Conservation (phyloP, 805 yeast species). For the Starmerella sp. region DNA sequence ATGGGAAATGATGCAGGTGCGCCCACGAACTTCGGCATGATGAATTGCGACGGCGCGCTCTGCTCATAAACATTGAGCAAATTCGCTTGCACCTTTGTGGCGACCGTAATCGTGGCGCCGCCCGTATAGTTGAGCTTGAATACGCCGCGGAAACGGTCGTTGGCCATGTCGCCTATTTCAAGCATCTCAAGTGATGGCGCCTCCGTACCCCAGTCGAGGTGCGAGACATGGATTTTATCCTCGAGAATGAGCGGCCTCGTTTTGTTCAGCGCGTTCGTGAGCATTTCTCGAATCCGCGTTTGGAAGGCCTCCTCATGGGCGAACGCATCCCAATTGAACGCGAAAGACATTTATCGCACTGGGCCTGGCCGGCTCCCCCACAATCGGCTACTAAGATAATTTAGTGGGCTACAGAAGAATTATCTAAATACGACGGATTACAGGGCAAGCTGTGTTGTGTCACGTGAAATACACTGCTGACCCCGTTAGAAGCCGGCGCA, state of each 20-base stretch:
- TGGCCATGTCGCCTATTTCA: slow-evolving; percentile 71
- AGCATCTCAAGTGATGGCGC: slow-evolving; percentile 69
- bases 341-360: slow-evolving; percentile 49
- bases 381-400: not conserved
- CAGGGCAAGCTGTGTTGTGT: not conserved
- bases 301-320: slow-evolving; percentile 56
- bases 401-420: not conserved
- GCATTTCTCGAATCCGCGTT: slow-evolving; percentile 42
- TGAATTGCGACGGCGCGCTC: slow-evolving; percentile 37
- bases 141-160: slow-evolving; percentile 68
- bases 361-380: not conserved
- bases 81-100: slow-evolving; percentile 75
- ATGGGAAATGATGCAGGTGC: slow-evolving; percentile 60
- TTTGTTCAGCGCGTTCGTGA: slow-evolving; percentile 62
- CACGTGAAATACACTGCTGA: not conserved
- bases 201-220: slow-evolving; percentile 58
- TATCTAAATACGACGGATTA: not conserved
- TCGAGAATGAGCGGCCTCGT: slow-evolving; percentile 52
- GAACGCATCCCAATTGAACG: slow-evolving; percentile 65
- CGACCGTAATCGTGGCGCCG: slow-evolving; percentile 61
- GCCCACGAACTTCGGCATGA: slow-evolving; percentile 54
- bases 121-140: slow-evolving; percentile 69
- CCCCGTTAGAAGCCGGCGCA: too few relatives aligned
- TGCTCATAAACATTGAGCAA: slow-evolving; percentile 54
- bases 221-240: slow-evolving; percentile 54